phyloP scores from a whole-genome alignment of 495 filamentous ascomycete species.

The Aspergillus campestris region DNA sequence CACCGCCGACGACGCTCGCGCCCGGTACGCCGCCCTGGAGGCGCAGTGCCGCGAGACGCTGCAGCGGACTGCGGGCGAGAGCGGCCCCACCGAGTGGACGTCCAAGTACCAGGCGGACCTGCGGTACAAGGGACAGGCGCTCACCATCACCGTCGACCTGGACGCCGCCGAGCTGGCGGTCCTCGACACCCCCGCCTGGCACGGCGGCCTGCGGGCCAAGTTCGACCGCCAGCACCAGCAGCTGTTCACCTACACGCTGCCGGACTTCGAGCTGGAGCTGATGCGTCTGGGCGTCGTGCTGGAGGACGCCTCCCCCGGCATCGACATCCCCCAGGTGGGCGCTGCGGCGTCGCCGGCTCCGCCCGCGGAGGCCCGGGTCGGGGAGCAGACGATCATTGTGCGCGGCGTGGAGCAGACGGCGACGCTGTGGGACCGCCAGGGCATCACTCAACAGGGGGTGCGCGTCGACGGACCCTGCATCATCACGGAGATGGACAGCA shows the following conservation, averaged over 20 bases:
- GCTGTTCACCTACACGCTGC: conserved; percentile 38
- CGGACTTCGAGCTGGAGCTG: conserved; percentile 35
- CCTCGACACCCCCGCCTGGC: conserved; percentile 11
- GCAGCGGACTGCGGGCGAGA: conserved; percentile 7
- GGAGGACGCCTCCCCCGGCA: conserved; percentile 29
- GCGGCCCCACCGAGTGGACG: conserved; percentile 14
- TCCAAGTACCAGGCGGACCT: conserved; percentile 35
- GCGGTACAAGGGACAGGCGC: conserved; percentile 40
- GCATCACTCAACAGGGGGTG: conserved; percentile 29
- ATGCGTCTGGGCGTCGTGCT: conserved; percentile 38
- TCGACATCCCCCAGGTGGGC: conserved; percentile 29
- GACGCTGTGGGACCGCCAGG: conserved; percentile 36
- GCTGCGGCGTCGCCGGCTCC: conserved; percentile 17
- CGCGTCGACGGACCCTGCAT: conserved; percentile 36
- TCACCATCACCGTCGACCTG: conserved; percentile 36
- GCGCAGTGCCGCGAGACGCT: conserved; percentile 13
- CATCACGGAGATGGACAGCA: conserved; percentile 44
- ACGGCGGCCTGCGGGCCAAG: conserved; percentile 20
- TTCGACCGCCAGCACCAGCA: conserved; percentile 38
- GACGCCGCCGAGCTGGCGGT: conserved; percentile 16
- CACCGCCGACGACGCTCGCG: conserved; percentile 14
- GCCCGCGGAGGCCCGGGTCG: conserved; percentile 20
- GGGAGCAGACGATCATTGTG: conserved; percentile 28
- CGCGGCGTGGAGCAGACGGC: conserved; percentile 30
- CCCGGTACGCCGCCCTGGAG: conserved; percentile 17